phyloP scores from a whole-genome alignment of 495 filamentous ascomycete species.

The Platismatia glauca region DNA sequence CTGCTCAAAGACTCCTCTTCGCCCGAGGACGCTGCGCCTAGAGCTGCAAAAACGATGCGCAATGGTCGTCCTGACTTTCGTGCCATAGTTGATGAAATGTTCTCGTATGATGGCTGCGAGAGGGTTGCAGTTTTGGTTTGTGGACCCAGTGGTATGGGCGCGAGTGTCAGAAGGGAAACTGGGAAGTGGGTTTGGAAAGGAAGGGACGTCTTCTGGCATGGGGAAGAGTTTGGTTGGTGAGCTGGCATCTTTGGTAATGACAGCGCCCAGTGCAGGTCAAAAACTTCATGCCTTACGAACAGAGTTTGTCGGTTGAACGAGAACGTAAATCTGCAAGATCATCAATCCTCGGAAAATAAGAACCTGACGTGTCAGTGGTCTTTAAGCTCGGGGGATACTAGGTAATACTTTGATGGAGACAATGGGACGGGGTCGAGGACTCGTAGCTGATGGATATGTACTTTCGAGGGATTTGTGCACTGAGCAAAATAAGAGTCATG shows the following conservation, averaged over 20 bases:
- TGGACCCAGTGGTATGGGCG: slow-evolving; percentile 23
- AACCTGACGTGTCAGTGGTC: not conserved
- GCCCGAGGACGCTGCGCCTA: not conserved
- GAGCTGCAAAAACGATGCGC: not conserved
- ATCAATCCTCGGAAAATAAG: not conserved
- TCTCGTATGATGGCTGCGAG: slow-evolving; percentile 2
- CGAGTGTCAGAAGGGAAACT: slow-evolving; percentile 20
- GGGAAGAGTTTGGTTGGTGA: slow-evolving; percentile 25
- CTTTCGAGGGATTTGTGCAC: no score
- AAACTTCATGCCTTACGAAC: no score
- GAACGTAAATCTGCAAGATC: no score
- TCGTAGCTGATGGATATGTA: no score
- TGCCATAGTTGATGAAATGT: slow-evolving; percentile 14
- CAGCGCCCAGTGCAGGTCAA: not conserved
- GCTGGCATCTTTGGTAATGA: not conserved
- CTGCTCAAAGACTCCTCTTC: not conserved
- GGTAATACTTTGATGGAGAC: not conserved
- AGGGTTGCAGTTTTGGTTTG: slow-evolving; percentile 23
- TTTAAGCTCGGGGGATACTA: not conserved
- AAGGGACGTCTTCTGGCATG: slow-evolving; percentile 25
- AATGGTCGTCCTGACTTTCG: slow-evolving; percentile 16
- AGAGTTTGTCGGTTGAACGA: not conserved
- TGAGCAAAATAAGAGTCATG: no score
- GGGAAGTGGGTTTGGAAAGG: slow-evolving; percentile 20
- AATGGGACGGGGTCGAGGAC: not conserved